These are phyloP conservation scores for Boletus sp. DNA, from an alignment of 768 basidiomycete species.

Conservation along the genomic window DNA sequence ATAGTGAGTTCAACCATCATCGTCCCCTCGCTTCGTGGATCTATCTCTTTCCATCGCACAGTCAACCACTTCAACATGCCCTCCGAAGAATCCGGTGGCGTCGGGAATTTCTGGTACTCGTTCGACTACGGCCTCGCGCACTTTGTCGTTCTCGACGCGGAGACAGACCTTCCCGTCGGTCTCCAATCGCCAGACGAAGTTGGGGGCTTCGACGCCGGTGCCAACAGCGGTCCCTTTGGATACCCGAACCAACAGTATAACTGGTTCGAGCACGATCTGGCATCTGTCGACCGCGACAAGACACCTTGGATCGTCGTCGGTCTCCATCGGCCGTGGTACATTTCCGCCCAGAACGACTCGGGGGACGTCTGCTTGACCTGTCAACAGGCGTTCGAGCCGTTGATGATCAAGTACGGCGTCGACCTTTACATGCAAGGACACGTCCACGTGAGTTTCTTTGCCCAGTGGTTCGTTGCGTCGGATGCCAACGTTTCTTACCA, in stretches of 20 bases:
- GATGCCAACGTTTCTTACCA: neutral
- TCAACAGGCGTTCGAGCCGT: conserved; percentile 28
- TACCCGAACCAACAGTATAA: conserved; percentile 28
- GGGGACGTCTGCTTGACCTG: conserved; percentile 13
- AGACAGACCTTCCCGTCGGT: conserved; percentile 27
- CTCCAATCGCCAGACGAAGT: conserved; percentile 23
- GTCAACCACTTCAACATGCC: conserved; percentile 32
- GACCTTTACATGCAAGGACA: conserved; percentile 32
- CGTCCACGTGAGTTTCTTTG: conserved; percentile 15
- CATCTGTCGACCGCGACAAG: conserved; percentile 20
- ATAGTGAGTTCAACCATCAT: conserved; percentile 17
- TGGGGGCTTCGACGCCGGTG: conserved; percentile 21
- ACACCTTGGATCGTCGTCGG: conserved; percentile 30
- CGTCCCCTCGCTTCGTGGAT: neutral
- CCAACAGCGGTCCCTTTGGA: conserved; percentile 27
- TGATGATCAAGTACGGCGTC: conserved; percentile 33
- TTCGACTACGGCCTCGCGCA: conserved; percentile 32
- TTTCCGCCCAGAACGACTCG: conserved; percentile 9
- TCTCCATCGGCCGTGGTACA: conserved; percentile 30
- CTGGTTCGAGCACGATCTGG: conserved; percentile 28
- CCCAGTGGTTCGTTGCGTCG: neutral
- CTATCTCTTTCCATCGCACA: neutral
- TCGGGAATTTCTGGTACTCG: conserved; percentile 33
- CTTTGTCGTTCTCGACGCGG: conserved; percentile 23
- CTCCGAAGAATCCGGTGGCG: conserved; percentile 23